A percentile compares a stretch with the other conserved stretches of the same genome.
Evolutionary conservation across 2,329 filamentous ascomycete species (phyloP).

Genomic region (Bipolaris zeicola): DNA sequence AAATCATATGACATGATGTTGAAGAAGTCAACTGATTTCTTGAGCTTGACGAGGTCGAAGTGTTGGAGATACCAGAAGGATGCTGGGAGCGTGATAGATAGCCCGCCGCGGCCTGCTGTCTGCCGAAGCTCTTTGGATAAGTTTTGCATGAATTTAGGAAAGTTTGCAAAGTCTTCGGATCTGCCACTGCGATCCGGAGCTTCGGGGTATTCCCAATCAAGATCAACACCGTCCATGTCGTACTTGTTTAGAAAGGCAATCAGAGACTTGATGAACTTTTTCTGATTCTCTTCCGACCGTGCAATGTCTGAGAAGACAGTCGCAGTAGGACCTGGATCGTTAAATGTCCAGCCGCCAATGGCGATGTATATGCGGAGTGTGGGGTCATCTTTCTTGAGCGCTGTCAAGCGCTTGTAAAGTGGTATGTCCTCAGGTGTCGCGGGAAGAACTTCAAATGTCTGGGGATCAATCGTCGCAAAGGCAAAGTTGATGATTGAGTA

Average conservation of each 20-base stretch:
- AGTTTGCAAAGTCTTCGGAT: slow-evolving; percentile 32
- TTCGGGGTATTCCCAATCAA: slow-evolving; percentile 49
- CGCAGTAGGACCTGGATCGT: slow-evolving; percentile 40
- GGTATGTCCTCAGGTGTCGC: not conserved
- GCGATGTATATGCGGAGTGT: slow-evolving; percentile 43
- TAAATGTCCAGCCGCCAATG: slow-evolving; percentile 52
- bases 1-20: slow-evolving; percentile 56
- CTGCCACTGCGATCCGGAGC: slow-evolving; percentile 45
- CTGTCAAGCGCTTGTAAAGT: not conserved
- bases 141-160: not conserved
- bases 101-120: not conserved
- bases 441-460: not conserved
- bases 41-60: slow-evolving; percentile 28
- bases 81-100: slow-evolving; percentile 26
- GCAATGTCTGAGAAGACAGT: slow-evolving; percentile 38
- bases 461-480: not conserved
- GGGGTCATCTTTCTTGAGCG: slow-evolving; percentile 37
- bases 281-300: slow-evolving; percentile 15
- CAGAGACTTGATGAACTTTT: slow-evolving; percentile 45
- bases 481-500: slow-evolving; percentile 4
- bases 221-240: slow-evolving; percentile 52
- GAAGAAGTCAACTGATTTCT: slow-evolving; percentile 45
- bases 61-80: slow-evolving; percentile 33
- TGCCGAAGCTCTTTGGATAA: not conserved
- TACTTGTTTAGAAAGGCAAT: slow-evolving; percentile 49